Evolutionary conservation across 2,329 filamentous ascomycete genomes (phyloP).

Genomic region (Ophiostoma pallidulum): DNA sequence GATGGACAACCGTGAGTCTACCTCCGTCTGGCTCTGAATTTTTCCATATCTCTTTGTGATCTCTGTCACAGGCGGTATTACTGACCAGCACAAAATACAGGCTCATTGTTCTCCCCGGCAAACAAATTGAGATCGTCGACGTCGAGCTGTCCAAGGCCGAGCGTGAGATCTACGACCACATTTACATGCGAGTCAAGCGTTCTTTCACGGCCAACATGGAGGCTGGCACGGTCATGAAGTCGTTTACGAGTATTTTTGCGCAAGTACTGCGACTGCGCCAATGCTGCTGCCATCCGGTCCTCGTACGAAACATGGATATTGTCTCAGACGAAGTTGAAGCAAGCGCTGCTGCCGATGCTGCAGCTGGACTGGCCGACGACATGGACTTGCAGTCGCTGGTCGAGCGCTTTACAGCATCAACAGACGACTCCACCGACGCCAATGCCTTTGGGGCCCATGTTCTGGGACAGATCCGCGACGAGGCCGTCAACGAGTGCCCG

Average conservation of each 20-base stretch:
- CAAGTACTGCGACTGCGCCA: slow-evolving; percentile 90
- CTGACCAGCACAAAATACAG: slow-evolving; percentile 20
- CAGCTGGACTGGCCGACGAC: slow-evolving; percentile 77
- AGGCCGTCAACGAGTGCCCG: slow-evolving; percentile 81
- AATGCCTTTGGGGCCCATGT: slow-evolving; percentile 78
- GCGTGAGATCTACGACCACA: slow-evolving; percentile 84
- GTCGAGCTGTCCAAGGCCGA: slow-evolving; percentile 80
- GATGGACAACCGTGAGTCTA: slow-evolving; percentile 47
- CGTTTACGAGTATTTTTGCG: slow-evolving; percentile 93
- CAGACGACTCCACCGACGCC: slow-evolving; percentile 51
- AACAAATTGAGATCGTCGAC: slow-evolving; percentile 74
- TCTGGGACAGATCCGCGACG: slow-evolving; percentile 81
- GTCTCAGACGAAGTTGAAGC: slow-evolving; percentile 84
- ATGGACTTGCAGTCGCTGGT: slow-evolving; percentile 91
- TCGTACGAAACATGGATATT: slow-evolving; percentile 76
- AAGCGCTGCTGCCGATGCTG: slow-evolving; percentile 64
- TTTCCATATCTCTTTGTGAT: too few relatives aligned
- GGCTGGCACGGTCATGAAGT: slow-evolving; percentile 86
- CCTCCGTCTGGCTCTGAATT: neutral
- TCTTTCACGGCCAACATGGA: slow-evolving; percentile 82
- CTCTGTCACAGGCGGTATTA: too few relatives aligned
- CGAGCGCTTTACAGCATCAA: slow-evolving; percentile 66
- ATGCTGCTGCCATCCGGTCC: slow-evolving; percentile 83
- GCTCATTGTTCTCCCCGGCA: slow-evolving; percentile 72
- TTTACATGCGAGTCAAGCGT: slow-evolving; percentile 71